Conservation (phyloP, 345 rosid genomes). For the Stellera chamaejasme region DNA sequence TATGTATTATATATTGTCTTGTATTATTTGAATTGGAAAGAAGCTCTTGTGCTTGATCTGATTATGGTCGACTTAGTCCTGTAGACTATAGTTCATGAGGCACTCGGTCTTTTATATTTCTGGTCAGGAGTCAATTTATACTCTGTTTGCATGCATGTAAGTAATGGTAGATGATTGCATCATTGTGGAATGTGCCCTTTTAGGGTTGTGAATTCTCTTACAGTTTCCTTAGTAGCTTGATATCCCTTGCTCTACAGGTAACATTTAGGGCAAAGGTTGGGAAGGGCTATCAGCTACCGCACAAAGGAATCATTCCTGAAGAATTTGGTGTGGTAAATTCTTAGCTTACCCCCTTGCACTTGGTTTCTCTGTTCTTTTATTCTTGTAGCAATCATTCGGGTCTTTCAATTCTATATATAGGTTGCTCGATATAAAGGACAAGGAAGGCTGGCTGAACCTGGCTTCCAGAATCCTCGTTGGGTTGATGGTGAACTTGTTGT, state of each 20-base stretch:
- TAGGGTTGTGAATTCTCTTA: too few relatives aligned
- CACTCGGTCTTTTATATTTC: too few relatives aligned
- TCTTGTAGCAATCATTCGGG: constrained; percentile 3
- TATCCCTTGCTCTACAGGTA: constrained; percentile 31
- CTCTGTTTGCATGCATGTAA: too few relatives aligned
- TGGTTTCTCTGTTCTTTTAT: constrained; percentile 1
- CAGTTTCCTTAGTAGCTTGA: too few relatives aligned
- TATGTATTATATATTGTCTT: too few relatives aligned
- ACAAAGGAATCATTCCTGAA: constrained; percentile 90
- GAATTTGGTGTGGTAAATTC: constrained; percentile 88
- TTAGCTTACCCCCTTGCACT: constrained; percentile 9
- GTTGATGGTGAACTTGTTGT: constrained; percentile 97
- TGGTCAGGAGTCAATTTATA: too few relatives aligned
- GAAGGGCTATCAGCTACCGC: constrained; percentile 81
- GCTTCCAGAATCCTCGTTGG: constrained; percentile 85
- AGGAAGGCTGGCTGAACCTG: constrained; percentile 93
- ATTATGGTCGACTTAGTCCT: too few relatives aligned
- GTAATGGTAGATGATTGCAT: too few relatives aligned
- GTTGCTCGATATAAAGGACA: constrained; percentile 93
- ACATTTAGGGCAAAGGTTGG: constrained; percentile 97
- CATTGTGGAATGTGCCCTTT: too few relatives aligned
- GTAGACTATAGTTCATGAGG: too few relatives aligned
- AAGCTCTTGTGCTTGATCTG: too few relatives aligned
- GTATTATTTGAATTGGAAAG: too few relatives aligned
- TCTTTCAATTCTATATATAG: constrained; percentile 23